phyloP scores from a whole-genome alignment of 306 rosid species.

The Vigna angularis region DNA sequence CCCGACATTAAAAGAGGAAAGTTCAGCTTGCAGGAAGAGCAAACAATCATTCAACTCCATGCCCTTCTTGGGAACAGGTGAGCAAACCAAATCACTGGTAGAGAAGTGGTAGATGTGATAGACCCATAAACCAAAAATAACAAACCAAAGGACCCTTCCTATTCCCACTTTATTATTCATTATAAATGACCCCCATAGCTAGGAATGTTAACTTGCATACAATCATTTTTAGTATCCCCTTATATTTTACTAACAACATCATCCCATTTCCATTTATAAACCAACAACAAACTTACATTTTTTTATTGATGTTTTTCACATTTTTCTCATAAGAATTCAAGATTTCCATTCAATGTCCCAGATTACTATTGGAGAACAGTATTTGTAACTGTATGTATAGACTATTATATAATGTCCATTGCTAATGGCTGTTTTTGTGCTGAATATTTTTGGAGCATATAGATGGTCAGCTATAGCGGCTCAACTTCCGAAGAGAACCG shows the following conservation, averaged over 20 bases:
- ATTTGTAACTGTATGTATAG: no score
- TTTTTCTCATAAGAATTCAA: neutral
- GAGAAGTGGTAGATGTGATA: neutral
- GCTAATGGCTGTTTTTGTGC: neutral
- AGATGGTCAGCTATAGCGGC: conserved; percentile 68
- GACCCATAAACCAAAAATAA: conserved; percentile 4
- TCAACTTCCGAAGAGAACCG: conserved; percentile 58
- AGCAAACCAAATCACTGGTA: neutral
- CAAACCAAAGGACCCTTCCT: neutral
- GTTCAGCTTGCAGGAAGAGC: conserved; percentile 62
- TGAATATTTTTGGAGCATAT: neutral
- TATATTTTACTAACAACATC: neutral
- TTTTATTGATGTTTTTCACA: neutral
- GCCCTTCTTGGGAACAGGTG: conserved; percentile 67
- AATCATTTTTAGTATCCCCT: neutral
- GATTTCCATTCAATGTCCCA: neutral
- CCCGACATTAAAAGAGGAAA: conserved; percentile 65
- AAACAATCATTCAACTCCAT: conserved; percentile 63
- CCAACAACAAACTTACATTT: neutral
- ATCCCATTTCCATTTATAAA: neutral
- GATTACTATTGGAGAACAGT: no score
- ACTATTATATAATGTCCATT: neutral
- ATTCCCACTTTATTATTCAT: neutral
- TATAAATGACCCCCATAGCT: neutral
- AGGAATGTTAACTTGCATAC: neutral